These are phyloP conservation scores for Astrocystis sublimbata DNA, from an alignment of 495 filamentous ascomycete species.

Conservation along the genomic window DNA sequence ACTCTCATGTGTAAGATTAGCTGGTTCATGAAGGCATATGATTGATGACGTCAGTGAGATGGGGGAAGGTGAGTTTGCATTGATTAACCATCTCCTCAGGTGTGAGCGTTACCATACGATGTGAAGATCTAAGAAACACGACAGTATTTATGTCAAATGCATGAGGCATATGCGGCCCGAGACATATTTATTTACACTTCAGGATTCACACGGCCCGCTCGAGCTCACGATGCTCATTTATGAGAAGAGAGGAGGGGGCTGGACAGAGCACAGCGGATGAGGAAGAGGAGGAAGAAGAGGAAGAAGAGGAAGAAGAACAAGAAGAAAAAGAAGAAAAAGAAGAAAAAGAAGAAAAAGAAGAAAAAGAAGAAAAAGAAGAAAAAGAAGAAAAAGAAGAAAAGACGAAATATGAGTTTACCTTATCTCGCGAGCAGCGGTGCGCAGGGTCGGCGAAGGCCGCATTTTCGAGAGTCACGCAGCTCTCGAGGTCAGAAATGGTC, in stretches of 20 bases:
- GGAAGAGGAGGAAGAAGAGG: not conserved
- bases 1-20: not conserved
- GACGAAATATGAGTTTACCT: conserved; percentile 55
- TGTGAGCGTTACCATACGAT: not conserved
- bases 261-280: not conserved
- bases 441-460: conserved; percentile 66
- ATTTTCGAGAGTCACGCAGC: conserved; percentile 74
- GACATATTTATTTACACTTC: not conserved
- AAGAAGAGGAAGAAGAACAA: too few species aligned
- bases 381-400: conserved; percentile 5
- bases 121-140: not conserved
- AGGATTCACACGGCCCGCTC: not conserved
- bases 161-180: not conserved
- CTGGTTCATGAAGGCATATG: not conserved
- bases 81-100: not conserved
- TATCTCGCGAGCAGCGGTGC: conserved; percentile 75
- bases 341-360: not conserved
- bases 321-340: not conserved
- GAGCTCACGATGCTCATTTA: not conserved
- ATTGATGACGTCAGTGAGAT: not conserved
- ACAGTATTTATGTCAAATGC: not conserved
- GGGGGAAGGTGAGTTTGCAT: not conserved
- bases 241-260: not conserved
- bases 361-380: not conserved
- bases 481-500: conserved; percentile 70